Conservation (phyloP, 2,329 filamentous ascomycete genomes). For the Aspergillus brasiliensis region DNA sequence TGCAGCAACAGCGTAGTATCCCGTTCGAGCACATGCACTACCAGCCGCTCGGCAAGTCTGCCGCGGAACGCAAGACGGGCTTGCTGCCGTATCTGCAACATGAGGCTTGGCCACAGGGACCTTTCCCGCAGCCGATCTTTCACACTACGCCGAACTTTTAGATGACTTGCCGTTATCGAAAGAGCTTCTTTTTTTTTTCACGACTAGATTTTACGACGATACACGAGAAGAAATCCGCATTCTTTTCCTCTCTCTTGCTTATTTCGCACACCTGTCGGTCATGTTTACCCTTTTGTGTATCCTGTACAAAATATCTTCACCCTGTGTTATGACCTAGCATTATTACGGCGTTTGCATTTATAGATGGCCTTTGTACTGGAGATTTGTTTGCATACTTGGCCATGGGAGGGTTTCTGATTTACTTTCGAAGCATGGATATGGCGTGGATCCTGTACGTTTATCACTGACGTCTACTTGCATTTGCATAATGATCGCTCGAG, state of each 20-base stretch:
- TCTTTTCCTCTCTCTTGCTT: slow-evolving; percentile 9
- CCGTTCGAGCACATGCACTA: slow-evolving; percentile 78
- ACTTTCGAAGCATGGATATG: slow-evolving; percentile 16
- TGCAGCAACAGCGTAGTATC: slow-evolving; percentile 70
- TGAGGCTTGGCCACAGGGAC: slow-evolving; percentile 45
- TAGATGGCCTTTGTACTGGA: slow-evolving; percentile 14
- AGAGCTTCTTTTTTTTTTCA: slow-evolving; percentile 21
- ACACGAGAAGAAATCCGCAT: slow-evolving; percentile 27
- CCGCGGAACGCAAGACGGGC: slow-evolving; percentile 66
- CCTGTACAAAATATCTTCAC: slow-evolving; percentile 17
- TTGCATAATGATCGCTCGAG: slow-evolving; percentile 26
- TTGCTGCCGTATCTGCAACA: slow-evolving; percentile 62
- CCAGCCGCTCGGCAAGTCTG: slow-evolving; percentile 71
- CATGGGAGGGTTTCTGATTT: slow-evolving; percentile 13
- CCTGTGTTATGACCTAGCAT: slow-evolving; percentile 24
- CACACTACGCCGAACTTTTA: slow-evolving; percentile 33
- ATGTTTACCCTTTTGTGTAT: slow-evolving; percentile 14
- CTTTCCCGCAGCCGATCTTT: slow-evolving; percentile 33
- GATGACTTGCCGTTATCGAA: slow-evolving; percentile 16
- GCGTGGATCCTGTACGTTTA: slow-evolving; percentile 15
- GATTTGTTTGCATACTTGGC: slow-evolving; percentile 11
- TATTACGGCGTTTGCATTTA: slow-evolving; percentile 23
- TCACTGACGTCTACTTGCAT: slow-evolving; percentile 21
- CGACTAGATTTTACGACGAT: slow-evolving; percentile 32
- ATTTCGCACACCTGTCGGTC: neutral